Conservation (phyloP, 1,139 yeast genomes). For the Suhomyces anneliseae region DNA sequence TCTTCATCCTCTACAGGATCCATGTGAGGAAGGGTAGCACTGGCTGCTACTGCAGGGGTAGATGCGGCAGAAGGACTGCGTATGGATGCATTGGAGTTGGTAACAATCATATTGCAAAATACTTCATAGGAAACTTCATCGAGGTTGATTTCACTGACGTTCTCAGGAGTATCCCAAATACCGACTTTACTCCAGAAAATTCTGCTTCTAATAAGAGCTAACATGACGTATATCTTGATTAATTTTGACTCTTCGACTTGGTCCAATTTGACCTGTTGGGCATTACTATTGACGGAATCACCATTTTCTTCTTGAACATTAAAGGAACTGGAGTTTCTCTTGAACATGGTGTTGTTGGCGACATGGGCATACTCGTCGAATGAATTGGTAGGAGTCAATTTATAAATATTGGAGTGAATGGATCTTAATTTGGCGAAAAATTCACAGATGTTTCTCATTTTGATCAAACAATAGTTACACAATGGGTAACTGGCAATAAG, state of each 20-base stretch:
- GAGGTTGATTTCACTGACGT: slow-evolving; percentile 23
- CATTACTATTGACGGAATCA: slow-evolving; percentile 11
- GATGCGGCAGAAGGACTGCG: slow-evolving; percentile 9
- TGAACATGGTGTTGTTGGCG: slow-evolving; percentile 17
- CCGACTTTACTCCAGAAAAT: slow-evolving; percentile 89
- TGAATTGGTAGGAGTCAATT: slow-evolving; percentile 26
- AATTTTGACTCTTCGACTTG: slow-evolving; percentile 22
- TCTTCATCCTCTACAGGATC: neutral
- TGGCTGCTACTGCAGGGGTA: slow-evolving; percentile 10
- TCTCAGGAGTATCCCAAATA: slow-evolving; percentile 49
- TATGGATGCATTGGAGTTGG: slow-evolving; percentile 4
- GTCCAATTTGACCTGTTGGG: slow-evolving; percentile 14
- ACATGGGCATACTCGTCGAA: slow-evolving; percentile 24
- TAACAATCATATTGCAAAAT: slow-evolving; percentile 13
- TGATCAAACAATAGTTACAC: slow-evolving; percentile 78
- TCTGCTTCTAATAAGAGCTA: slow-evolving; percentile 36
- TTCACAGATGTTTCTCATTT: slow-evolving; percentile 78
- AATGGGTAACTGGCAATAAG: slow-evolving; percentile 59
- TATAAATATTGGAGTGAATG: slow-evolving; percentile 52
- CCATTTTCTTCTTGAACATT: slow-evolving; percentile 8
- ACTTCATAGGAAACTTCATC: slow-evolving; percentile 17
- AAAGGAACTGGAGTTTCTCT: slow-evolving; percentile 15
- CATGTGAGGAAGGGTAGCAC: slow-evolving; percentile 4
- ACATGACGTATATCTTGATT: slow-evolving; percentile 23
- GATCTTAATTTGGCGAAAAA: slow-evolving; percentile 72